These are phyloP conservation scores for Acanthamoeba royreba DNA, from an alignment of 208 protist genomes.

Conservation along the genomic window DNA sequence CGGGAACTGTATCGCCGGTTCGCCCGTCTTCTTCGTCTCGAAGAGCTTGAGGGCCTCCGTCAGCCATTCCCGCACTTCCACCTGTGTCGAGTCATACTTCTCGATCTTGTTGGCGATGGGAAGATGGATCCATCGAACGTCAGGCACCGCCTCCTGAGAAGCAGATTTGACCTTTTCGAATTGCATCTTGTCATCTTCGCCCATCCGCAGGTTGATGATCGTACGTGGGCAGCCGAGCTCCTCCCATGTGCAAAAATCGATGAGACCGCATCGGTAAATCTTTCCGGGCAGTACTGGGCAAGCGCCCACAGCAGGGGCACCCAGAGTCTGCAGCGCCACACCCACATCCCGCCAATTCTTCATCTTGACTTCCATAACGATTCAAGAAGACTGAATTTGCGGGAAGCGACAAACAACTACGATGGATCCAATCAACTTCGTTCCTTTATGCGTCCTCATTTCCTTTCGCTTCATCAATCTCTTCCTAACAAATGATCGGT, in stretches of 20 bases:
- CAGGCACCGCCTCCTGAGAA: background rate
- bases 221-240: background rate
- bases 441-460: too few relatives aligned
- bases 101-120: background rate
- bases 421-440: too few relatives aligned
- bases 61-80: slow-evolving; percentile 12
- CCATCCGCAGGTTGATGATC: slow-evolving; percentile 25
- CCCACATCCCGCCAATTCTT: slow-evolving; percentile 9
- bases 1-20: background rate
- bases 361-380: slow-evolving; percentile 26
- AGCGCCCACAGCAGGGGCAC: too few relatives aligned
- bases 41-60: background rate
- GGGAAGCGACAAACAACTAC: too few relatives aligned
- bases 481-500: too few relatives aligned
- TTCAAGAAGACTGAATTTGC: too few relatives aligned
- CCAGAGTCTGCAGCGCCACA: background rate
- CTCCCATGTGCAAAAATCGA: slow-evolving; percentile 1
- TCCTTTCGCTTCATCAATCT: too few relatives aligned
- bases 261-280: background rate
- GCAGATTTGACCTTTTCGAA: background rate
- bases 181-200: background rate
- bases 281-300: background rate
- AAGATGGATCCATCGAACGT: background rate
- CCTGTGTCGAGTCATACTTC: background rate
- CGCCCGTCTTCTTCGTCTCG: background rate